Evolutionary conservation across 2,329 filamentous ascomycete genomes (phyloP).

Genomic region (Chrysoporthe puriensis): DNA sequence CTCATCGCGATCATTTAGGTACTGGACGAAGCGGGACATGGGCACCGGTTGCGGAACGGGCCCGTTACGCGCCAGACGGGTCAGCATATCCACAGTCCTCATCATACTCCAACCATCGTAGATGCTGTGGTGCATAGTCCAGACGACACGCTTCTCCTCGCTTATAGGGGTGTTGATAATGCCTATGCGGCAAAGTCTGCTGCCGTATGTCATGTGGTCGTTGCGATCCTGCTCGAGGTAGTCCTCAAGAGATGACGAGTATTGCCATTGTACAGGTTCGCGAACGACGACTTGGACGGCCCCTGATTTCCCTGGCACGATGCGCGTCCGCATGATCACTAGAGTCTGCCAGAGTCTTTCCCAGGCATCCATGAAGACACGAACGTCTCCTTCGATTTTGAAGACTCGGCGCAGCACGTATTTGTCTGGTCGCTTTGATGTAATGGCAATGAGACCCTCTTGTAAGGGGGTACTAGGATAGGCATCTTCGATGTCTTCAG

Average conservation of each 20-base stretch:
- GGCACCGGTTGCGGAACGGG: slow-evolving; percentile 41
- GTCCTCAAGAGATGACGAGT: slow-evolving; percentile 40
- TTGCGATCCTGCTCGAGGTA: slow-evolving; percentile 40
- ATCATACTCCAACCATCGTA: slow-evolving; percentile 59
- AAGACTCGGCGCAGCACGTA: slow-evolving; percentile 57
- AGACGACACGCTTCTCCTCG: slow-evolving; percentile 42
- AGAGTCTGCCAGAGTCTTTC: slow-evolving; percentile 42
- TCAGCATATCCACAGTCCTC: slow-evolving; percentile 44
- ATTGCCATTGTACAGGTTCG: slow-evolving; percentile 42
- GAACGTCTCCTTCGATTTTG: slow-evolving; percentile 42
- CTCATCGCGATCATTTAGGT: slow-evolving; percentile 44
- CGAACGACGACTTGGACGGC: slow-evolving; percentile 53
- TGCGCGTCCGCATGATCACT: slow-evolving; percentile 52
- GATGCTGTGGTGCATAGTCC: slow-evolving; percentile 59
- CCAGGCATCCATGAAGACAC: slow-evolving; percentile 49
- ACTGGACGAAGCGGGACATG: slow-evolving; percentile 41
- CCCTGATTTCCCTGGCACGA: slow-evolving; percentile 48
- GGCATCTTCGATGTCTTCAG: slow-evolving; percentile 48
- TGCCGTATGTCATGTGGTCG: slow-evolving; percentile 37
- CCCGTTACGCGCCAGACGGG: slow-evolving; percentile 54
- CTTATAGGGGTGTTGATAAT: not conserved
- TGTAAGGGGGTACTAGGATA: slow-evolving; percentile 60
- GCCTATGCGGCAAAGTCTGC: slow-evolving; percentile 26
- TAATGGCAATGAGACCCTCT: slow-evolving; percentile 53
- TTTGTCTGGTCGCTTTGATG: slow-evolving; percentile 50